Evolutionary conservation across 192 early-diverging fungal species (phyloP), one percentile per base, ranked within the genome.

Genomic region (Gonapodya sp.): DNA sequence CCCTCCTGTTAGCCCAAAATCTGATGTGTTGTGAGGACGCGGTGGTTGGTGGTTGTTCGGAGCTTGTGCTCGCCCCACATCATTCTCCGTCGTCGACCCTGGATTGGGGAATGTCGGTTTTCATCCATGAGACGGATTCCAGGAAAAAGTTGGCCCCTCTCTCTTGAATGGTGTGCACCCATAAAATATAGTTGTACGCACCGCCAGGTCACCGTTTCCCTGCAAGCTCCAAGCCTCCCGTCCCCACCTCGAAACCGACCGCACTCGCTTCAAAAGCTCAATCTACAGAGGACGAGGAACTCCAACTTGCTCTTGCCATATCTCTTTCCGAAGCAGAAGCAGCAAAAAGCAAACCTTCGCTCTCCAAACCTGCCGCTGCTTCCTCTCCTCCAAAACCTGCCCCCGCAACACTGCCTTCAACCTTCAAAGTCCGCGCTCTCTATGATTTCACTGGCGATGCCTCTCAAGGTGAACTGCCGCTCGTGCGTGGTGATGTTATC

Each of bases 401-500:
- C 24, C 8, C 46, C 8, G 8, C 46, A 8, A 16, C 46, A 16
- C 46, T 16, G 24, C 46, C 46, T 8, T 16, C 46, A 24, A 64
- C 46, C 8, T 94, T 95, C 64, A 89, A 93, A 36, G 98, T 98
- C 16, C 91, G 93, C 73, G 96, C 96, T 14, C 85, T 97, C 36
- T 99, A 96, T 82, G 98, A 99, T 82, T 99, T 97, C 83, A 85
- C 89, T 36, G 94, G 95, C 1, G 79, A 81, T 64, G 92, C 94
- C 0, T 96, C 98, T 81, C 87, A 89, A 46, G 96, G 96, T 34
- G 98, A 99, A 84, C 91, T 99, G 31, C 93, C 93, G 16, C 94
- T 99, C 79, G 88, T 88, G 73, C 91, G 92, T 73, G 95, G 94
- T 79, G 96, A 98, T 79, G 89, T 98, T 37, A 91, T 98, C 79